These are phyloP conservation scores for Actinomucor elegans DNA, from an alignment of 371 early-diverging fungal species.

Conservation along the genomic window DNA sequence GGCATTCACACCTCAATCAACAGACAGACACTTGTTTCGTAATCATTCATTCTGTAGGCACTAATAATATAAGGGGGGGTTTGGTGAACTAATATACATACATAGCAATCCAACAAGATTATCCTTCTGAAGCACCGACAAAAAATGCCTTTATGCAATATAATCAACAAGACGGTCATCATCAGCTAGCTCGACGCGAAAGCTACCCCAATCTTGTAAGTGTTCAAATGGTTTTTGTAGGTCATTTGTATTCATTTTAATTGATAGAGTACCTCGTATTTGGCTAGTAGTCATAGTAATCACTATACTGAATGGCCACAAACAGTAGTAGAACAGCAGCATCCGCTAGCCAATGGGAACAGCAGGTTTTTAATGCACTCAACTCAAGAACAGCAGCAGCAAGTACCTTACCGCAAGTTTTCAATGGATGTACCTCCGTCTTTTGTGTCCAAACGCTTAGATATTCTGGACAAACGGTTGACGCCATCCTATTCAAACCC, in stretches of 20 bases:
- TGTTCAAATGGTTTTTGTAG: too few species aligned
- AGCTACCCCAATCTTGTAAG: conserved; percentile 42
- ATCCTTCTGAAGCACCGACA: neutral
- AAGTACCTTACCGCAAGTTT: conserved; percentile 21
- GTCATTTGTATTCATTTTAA: too few species aligned
- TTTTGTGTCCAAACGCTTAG: conserved; percentile 29
- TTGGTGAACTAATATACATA: neutral
- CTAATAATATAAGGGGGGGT: neutral
- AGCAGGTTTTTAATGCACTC: too few species aligned
- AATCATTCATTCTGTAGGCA: conserved; percentile 14
- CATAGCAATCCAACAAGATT: conserved; percentile 4
- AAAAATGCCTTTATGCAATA: conserved; percentile 3
- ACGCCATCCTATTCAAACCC: conserved; percentile 47
- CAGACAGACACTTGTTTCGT: conserved; percentile 28
- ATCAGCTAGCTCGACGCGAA: conserved; percentile 32
- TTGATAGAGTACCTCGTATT: conserved; percentile 18
- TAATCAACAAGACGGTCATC: conserved; percentile 8
- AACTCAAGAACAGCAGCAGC: neutral
- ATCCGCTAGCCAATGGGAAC: too few species aligned
- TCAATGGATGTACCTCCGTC: conserved; percentile 26
- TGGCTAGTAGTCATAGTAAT: conserved; percentile 2
- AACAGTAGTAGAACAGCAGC: neutral
- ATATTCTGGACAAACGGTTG: conserved; percentile 24
- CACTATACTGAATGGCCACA: conserved; percentile 20
- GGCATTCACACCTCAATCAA: conserved; percentile 36